These are phyloP conservation scores for Lentinula edodes DNA, from an alignment of 768 basidiomycete genomes.

Conservation along the genomic window DNA sequence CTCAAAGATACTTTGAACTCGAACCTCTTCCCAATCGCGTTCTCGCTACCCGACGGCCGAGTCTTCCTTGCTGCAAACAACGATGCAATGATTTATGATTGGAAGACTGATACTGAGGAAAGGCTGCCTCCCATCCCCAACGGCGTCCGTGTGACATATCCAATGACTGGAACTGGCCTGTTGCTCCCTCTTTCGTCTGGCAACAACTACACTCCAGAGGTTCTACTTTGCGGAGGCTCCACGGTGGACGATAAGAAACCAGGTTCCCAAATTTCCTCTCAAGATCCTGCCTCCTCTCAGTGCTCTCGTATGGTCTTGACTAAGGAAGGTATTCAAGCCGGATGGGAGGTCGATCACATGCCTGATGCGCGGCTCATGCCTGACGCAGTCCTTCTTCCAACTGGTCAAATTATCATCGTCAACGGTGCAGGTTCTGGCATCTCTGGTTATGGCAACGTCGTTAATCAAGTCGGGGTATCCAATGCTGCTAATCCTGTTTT, in stretches of 20 bases:
- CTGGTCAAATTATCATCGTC: conserved; percentile 65
- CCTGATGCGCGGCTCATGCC: conserved; percentile 72
- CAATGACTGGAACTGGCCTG: conserved; percentile 72
- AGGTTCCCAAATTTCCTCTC: conserved; percentile 61
- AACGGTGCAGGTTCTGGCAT: conserved; percentile 74
- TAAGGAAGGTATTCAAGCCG: conserved; percentile 53
- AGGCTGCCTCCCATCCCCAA: conserved; percentile 68
- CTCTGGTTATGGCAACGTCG: conserved; percentile 74
- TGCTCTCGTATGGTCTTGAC: conserved; percentile 68
- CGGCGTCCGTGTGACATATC: conserved; percentile 76
- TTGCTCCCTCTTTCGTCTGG: conserved; percentile 64
- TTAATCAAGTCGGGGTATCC: conserved; percentile 61
- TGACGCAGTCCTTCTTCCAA: conserved; percentile 77
- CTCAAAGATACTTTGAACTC: conserved; percentile 68
- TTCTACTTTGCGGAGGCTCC: conserved; percentile 78
- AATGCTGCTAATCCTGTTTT: conserved; percentile 74
- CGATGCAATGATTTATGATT: conserved; percentile 78
- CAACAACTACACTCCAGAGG: conserved; percentile 58
- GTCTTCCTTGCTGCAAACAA: conserved; percentile 76
- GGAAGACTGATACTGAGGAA: conserved; percentile 56
- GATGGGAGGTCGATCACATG: conserved; percentile 76
- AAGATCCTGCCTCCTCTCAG: conserved; percentile 67
- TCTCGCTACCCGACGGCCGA: conserved; percentile 62
- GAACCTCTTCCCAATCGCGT: conserved; percentile 79
- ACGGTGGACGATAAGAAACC: conserved; percentile 53